Conservation (phyloP, 225 moss, liverwort and hornwort genomes). For the Pleurozium schreberi region DNA sequence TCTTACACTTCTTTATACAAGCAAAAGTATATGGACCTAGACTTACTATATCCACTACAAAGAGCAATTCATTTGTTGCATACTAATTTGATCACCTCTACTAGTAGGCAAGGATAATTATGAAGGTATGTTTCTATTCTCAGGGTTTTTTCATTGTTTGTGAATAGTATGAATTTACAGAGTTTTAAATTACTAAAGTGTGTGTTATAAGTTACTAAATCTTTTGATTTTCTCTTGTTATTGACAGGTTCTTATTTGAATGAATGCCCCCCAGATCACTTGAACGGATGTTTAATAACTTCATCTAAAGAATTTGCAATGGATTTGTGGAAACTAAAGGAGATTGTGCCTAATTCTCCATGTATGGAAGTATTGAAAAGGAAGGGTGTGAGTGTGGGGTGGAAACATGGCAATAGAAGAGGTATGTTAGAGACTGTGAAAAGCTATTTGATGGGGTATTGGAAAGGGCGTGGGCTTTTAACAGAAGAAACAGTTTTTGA, state of each 20-base stretch:
- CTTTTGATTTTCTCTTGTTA: not conserved
- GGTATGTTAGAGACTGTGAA: not conserved
- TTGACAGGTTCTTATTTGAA: not conserved
- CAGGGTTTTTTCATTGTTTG: not conserved
- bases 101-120: not conserved
- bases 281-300: not conserved
- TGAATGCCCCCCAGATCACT: not conserved
- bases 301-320: not conserved
- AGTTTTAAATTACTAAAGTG: not conserved
- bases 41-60: not conserved
- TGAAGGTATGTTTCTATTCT: not conserved
- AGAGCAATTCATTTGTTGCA: not conserved
- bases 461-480: not conserved
- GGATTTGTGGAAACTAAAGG: not conserved
- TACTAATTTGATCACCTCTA: not conserved
- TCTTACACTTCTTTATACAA: not conserved
- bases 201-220: not conserved
- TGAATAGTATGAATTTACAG: not conserved
- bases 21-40: not conserved
- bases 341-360: not conserved
- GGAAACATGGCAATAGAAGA: not conserved
- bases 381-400: not conserved
- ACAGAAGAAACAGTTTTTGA: not conserved
- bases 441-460: not conserved
- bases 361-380: not conserved